Percentiles rank a stretch among this genome's conserved stretches.
These are phyloP conservation scores for Didymella exigua DNA, from an alignment of 2,329 filamentous ascomycete genomes.

Conservation along the genomic window DNA sequence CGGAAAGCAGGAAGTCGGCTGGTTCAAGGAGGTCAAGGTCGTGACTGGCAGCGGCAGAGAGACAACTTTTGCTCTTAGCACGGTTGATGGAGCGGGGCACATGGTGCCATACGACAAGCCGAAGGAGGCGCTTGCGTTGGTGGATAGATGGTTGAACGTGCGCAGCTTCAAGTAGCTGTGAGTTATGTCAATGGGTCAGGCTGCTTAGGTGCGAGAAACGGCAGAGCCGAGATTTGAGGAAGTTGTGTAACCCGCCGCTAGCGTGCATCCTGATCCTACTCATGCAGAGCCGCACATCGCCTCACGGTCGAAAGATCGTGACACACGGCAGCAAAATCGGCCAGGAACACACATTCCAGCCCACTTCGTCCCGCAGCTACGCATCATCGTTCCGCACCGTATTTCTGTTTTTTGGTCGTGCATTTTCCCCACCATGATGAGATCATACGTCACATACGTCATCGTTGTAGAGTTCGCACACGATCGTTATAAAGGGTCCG, in stretches of 20 bases:
- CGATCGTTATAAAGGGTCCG: slow-evolving; percentile 20
- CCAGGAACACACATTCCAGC: slow-evolving; percentile 11
- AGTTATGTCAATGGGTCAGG: background rate
- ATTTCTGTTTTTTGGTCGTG: slow-evolving; percentile 21
- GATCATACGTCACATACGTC: slow-evolving; percentile 31
- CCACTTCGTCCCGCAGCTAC: slow-evolving; percentile 14
- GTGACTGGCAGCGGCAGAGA: slow-evolving; percentile 34
- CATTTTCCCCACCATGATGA: slow-evolving; percentile 32
- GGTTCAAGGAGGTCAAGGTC: slow-evolving; percentile 45
- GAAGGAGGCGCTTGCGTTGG: slow-evolving; percentile 37
- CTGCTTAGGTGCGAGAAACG: background rate
- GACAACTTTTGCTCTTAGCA: slow-evolving; percentile 44
- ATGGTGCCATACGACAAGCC: slow-evolving; percentile 48
- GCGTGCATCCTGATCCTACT: background rate
- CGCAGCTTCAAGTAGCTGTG: slow-evolving; percentile 36
- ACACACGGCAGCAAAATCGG: slow-evolving; percentile 7
- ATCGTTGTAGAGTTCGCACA: slow-evolving; percentile 20
- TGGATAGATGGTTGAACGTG: slow-evolving; percentile 38
- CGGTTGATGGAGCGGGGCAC: slow-evolving; percentile 51
- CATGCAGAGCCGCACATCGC: slow-evolving; percentile 9
- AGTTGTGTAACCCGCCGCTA: slow-evolving; percentile 13
- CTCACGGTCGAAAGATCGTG: slow-evolving; percentile 10
- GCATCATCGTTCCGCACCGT: slow-evolving; percentile 15
- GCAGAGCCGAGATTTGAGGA: background rate
- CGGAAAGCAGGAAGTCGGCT: slow-evolving; percentile 35